Base-by-base conservation (phyloP, 176 grass and related monocot species). In the Oryza rufipogon region DNA sequence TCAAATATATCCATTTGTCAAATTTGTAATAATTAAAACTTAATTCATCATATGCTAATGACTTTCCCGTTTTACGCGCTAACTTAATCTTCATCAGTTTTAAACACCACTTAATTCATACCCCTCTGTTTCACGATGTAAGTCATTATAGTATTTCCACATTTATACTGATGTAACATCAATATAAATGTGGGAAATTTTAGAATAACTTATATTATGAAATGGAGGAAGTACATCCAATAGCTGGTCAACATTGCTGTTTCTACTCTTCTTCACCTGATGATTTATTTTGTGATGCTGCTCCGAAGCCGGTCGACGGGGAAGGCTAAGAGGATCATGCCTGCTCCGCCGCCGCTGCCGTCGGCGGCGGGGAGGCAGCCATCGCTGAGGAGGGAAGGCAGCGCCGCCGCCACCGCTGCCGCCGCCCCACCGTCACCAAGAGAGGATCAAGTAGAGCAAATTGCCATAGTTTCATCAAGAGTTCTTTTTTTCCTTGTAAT, bases 291-390 rank as follows among this genome's bases (percentile, higher is more conserved):
- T 11, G 38, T 13, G n/a, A 15, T 72, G 52, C 13, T 66, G 11
- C n/a, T 7, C 73, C 41, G 39, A 75, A 93, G 94, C 9, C 91
- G 48, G 20, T 74, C 89, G 6, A 98, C 89, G 5, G 87, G 91
- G 72, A 92, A 49, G 39, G 73, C 89, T 12, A 92, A 86, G 71
- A 77, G 87, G 82, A 85, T 93, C 8, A 2, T 48, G 73, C 91
- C 89, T 19, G 54, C 66, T 14, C 96, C 93, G 7, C 93, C 96
- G 32, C 96, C 93, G 7, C 67, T 95, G 65, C 91, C 91, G 23
- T 38, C 9, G 39, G 8, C 39, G 11, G 6, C 82, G 30, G 68
- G 67, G 74, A 80, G 90, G 84, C 92, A 90, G 44, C 0, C 32
- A 11, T 93, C 94, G 30, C 60, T 85, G 38, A 44, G 71, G 78